These are phyloP conservation scores for Pyrrhoderma noxium DNA, from an alignment of 1,284 basidiomycete genomes.

Conservation along the genomic window DNA sequence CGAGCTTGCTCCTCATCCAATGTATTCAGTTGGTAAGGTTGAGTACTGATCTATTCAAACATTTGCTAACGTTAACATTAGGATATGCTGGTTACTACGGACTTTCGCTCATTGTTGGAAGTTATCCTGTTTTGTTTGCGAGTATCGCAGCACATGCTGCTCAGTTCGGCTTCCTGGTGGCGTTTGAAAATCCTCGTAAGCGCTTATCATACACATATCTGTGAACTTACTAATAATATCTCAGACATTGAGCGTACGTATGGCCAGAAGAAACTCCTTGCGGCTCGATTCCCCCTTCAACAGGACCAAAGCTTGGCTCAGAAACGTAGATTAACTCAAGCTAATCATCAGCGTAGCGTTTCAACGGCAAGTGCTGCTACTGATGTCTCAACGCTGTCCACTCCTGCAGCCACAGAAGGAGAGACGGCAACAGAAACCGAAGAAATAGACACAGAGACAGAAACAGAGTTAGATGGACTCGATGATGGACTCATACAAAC, in stretches of 20 bases:
- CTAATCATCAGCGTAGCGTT: constrained; percentile 21
- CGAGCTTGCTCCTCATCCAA: constrained; percentile 85
- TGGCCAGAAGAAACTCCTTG: constrained; percentile 81
- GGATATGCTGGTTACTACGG: constrained; percentile 97
- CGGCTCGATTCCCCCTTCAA: constrained; percentile 66
- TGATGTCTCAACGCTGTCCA: constrained; percentile 30
- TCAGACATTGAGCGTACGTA: constrained; percentile 90
- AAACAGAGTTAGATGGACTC: constrained; percentile 39
- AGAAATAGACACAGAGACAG: constrained; percentile 62
- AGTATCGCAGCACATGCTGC: constrained; percentile 89
- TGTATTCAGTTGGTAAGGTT: constrained; percentile 83
- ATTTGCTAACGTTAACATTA: constrained; percentile 24
- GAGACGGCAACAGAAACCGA: constrained; percentile 63
- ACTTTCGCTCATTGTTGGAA: constrained; percentile 80
- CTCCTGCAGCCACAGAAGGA: constrained; percentile 67
- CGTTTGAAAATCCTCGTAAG: constrained; percentile 96
- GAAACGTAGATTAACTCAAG: background rate
- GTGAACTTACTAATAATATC: background rate
- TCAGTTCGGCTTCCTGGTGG: constrained; percentile 94
- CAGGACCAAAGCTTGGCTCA: constrained; percentile 12
- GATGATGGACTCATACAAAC: constrained; percentile 14
- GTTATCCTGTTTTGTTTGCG: constrained; percentile 89
- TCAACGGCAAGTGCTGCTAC: constrained; percentile 16
- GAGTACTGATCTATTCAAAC: background rate
- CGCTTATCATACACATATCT: constrained; percentile 11